Percentiles rank a stretch among this genome's conserved stretches.
These are phyloP conservation scores for Aspergillus pseudotamarii DNA, from an alignment of 2,329 filamentous ascomycete genomes.

Conservation along the genomic window DNA sequence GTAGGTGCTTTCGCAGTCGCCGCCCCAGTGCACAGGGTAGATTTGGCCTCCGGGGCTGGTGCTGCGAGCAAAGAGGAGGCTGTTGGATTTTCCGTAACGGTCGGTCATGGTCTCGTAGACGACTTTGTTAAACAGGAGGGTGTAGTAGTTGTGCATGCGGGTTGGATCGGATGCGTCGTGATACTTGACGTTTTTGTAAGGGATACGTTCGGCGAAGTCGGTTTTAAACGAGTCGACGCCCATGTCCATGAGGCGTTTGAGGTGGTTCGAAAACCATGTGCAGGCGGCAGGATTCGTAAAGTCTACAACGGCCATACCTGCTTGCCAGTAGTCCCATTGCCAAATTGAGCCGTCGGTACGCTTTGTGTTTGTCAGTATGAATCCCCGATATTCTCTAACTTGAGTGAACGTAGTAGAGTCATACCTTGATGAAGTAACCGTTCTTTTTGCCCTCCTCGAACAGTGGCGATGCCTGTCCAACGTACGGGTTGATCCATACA, in stretches of 20 bases:
- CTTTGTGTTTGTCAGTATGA: constrained; percentile 19
- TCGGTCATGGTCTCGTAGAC: constrained; percentile 68
- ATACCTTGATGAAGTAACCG: constrained; percentile 66
- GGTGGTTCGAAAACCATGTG: constrained; percentile 65
- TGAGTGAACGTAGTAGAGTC: background rate
- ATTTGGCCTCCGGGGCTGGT: constrained; percentile 70
- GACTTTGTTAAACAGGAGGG: constrained; percentile 71
- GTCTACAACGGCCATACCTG: constrained; percentile 73
- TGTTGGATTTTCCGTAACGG: constrained; percentile 53
- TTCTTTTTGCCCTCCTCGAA: constrained; percentile 65
- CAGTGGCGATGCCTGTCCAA: constrained; percentile 68
- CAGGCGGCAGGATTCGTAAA: constrained; percentile 72
- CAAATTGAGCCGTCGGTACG: constrained; percentile 70
- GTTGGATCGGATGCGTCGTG: constrained; percentile 62
- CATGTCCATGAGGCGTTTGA: constrained; percentile 66
- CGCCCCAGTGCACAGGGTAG: constrained; percentile 73
- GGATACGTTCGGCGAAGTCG: constrained; percentile 74
- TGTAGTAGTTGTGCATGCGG: constrained; percentile 77
- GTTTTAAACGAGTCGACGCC: constrained; percentile 76
- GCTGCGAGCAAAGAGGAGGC: constrained; percentile 69
- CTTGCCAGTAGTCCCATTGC: constrained; percentile 79
- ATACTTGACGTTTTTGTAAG: constrained; percentile 66
- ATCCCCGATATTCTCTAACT: background rate
- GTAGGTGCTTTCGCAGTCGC: constrained; percentile 73
- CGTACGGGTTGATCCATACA: constrained; percentile 77